Base-by-base conservation (phyloP, 257 asterid genomes). In the Marsdenia floribunda region DNA sequence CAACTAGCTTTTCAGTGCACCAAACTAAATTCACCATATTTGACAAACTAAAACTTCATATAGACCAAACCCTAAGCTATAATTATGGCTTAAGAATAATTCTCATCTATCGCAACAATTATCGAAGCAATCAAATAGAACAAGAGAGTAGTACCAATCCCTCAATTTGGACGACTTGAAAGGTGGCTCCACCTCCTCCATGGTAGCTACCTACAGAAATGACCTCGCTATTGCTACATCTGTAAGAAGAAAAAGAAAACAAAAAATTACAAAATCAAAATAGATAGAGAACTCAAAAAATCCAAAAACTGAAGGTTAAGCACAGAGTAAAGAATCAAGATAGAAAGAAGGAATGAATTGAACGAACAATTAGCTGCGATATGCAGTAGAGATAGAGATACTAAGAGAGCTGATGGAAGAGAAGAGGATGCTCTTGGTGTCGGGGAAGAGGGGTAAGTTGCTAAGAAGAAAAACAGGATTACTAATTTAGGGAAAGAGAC, bases 111-210 rank as follows among this genome's bases (percentile, higher is more conserved):
- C n/a, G n/a, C n/a, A n/a, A n/a, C n/a, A n/a, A n/a, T n/a, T n/a
- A n/a, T n/a, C n/a, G n/a, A n/a, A n/a, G n/a, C n/a, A 33, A 63
- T n/a, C n/a, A n/a, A n/a, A n/a, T n/a, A 52, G 10, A 40, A n/a
- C 18, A n/a, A n/a, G 40, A 22, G 15, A 42, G 61, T 11, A 86
- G 29, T 87, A 93, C 98, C 93, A 94, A 79, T 73, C 97, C 98
- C 86, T 94, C 98, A 82, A 94, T 94, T 90, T 94, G 98, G 42
- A 94, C 98, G 24, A 89, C 96, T 80, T 88, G 77, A 94, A 89
- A 33, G 97, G 97, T 69, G 97, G 89, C 54, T 93, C 80, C 14
- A 79, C 87, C 84, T 91, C 98, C 87, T 93, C 98, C 18, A 96
- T 84, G 42, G 81, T 88, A 26, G 96, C 98, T 52, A 84, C 98